Conservation (phyloP, 2,329 filamentous ascomycete genomes). For the Cryphonectria radicalis region DNA sequence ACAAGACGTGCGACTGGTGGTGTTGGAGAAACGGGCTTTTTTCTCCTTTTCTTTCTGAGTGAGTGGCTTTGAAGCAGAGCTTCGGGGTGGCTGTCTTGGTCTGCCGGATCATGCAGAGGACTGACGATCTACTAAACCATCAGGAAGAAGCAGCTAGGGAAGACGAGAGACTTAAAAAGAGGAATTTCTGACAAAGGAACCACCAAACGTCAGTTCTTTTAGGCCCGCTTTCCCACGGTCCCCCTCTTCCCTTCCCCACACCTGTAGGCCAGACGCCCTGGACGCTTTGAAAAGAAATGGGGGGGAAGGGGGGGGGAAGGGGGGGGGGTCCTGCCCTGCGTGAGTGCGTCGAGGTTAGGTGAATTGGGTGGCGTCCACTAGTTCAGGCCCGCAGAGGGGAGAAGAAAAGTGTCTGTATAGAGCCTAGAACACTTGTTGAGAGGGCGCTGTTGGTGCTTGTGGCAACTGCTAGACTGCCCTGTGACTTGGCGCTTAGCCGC, state of each 20-base stretch:
- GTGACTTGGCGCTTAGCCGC: not conserved
- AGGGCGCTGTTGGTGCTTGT: not conserved
- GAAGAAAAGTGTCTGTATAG: not conserved
- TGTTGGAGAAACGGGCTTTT: not conserved
- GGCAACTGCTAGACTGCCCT: not conserved
- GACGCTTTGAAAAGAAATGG: not conserved
- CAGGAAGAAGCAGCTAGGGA: not conserved
- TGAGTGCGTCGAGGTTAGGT: too few relatives aligned
- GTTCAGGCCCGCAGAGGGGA: not conserved
- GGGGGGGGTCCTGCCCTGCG: not conserved
- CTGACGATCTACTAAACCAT: not conserved
- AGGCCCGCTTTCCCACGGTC: not conserved
- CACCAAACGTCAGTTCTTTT: not conserved
- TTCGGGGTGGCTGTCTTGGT: not conserved
- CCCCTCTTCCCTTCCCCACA: not conserved
- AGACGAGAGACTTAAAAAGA: not conserved
- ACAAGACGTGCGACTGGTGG: not conserved
- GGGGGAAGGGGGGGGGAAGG: not conserved
- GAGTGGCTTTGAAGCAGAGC: slow-evolving; percentile 4
- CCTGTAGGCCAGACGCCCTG: not conserved
- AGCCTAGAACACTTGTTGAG: not conserved
- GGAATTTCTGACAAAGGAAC: not conserved
- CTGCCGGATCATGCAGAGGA: not conserved
- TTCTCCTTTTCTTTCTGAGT: not conserved
- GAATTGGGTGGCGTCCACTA: not conserved